phyloP scores from a whole-genome alignment of 352 stramenopile genomes.

The Globisporangium solare region DNA sequence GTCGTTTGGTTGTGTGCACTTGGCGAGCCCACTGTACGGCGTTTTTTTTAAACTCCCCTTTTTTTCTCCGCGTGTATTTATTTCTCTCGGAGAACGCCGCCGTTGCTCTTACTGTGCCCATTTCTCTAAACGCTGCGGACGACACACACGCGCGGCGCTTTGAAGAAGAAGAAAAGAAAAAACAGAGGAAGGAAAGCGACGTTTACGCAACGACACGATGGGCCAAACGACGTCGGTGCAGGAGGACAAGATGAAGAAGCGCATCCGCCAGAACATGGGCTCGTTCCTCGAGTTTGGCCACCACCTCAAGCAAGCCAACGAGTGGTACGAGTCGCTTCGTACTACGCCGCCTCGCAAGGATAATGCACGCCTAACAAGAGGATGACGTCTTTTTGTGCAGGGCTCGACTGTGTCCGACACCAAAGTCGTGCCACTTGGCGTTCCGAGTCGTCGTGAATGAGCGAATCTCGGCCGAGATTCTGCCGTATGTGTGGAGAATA shows the following conservation, averaged over 20 bases:
- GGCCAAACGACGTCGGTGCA: constrained; percentile 62
- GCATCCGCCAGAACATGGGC: constrained; percentile 59
- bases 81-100: not conserved
- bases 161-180: too few species aligned
- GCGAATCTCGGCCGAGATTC: constrained; percentile 47
- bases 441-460: constrained; percentile 74
- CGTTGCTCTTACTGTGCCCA: constrained; percentile 5
- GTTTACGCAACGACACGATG: constrained; percentile 26
- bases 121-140: constrained; percentile 13
- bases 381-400: constrained; percentile 14
- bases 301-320: constrained; percentile 72
- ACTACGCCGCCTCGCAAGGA: constrained; percentile 2
- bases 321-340: constrained; percentile 41
- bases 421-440: constrained; percentile 69
- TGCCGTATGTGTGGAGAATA: constrained; percentile 73
- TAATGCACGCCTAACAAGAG: not conserved
- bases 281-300: constrained; percentile 66
- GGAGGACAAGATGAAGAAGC: constrained; percentile 74
- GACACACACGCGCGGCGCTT: not conserved
- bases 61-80: constrained; percentile 5
- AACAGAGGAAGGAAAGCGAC: constrained; percentile 2
- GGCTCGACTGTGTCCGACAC: constrained; percentile 63
- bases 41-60: constrained; percentile 1
- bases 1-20: not conserved
- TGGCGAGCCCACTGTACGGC: not conserved